Evolutionary conservation across 2,329 filamentous ascomycete genomes (phyloP).

Genomic region (Neonectria punicea): DNA sequence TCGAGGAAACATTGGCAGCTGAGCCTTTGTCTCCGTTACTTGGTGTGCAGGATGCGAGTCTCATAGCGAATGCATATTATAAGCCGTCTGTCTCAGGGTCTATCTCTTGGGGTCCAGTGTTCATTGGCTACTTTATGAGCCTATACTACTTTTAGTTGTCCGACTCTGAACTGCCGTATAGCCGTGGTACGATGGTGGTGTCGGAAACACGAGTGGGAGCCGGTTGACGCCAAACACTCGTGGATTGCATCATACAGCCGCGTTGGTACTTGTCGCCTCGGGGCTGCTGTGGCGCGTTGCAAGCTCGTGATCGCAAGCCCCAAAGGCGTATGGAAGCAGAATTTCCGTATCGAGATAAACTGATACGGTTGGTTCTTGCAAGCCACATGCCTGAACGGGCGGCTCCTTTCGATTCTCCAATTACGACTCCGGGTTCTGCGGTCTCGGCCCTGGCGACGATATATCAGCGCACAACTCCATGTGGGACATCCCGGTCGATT

Average conservation of each 20-base stretch:
- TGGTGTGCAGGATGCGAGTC: neutral
- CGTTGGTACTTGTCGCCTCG: neutral
- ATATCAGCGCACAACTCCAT: neutral
- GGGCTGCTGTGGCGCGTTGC: neutral
- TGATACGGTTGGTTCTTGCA: neutral
- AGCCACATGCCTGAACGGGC: neutral
- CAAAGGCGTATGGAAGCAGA: constrained; percentile 7
- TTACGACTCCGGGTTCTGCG: neutral
- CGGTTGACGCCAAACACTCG: constrained; percentile 12
- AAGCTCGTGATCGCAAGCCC: constrained; percentile 18
- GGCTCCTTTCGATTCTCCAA: neutral
- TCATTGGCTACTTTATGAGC: neutral
- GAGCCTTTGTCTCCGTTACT: neutral
- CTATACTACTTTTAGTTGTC: neutral
- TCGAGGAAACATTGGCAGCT: neutral
- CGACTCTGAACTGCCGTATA: neutral
- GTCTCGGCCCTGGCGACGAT: neutral
- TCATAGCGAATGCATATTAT: neutral
- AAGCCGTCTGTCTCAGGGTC: neutral
- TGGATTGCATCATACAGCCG: constrained; percentile 16
- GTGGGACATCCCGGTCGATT: constrained; percentile 1
- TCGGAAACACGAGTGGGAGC: constrained; percentile 12
- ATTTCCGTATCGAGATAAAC: neutral
- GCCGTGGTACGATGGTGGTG: neutral
- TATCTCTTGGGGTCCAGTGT: neutral